Evolutionary conservation across 108 stramenopile genomes (phyloP), one percentile per base, ranked within the genome.

Genomic region (Phaeodactylum tricornutum): DNA sequence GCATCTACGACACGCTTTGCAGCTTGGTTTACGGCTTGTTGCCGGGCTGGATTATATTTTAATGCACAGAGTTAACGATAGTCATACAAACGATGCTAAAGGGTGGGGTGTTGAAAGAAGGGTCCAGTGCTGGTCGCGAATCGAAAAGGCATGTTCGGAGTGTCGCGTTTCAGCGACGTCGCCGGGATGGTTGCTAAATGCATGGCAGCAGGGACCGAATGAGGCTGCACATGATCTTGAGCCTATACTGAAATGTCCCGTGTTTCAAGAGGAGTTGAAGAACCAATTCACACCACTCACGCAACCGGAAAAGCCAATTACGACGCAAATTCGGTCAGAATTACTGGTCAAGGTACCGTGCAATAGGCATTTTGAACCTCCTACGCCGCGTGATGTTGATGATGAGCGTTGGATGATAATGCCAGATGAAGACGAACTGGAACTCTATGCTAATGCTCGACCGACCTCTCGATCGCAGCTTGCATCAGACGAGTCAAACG

Each of bases 391-490:
- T 28, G 63, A 77, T 32, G 59, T 75, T 23, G 76, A 81, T 43
- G 57, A 53, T 51, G 81, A 83, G 29, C 46, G 36, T 38, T 83
- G 81, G 81, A 59, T 83, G 69, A 72, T 62, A 7, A 47, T 75
- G 6, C 35, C 36, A 25, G 66, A 12, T 54, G 60, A 26, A 20
- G 14, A 5, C 1, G 11, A 35, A 52, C 50, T 68, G 50, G 57
- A 43, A 68, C 25, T 52, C 62, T 23, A 43, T 59, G 39, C 47
- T 59, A 40, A 20, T 4, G 16, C 21, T 15, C 4, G 4, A 4
- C 20, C 20, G 8, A 6, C 5, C 6, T 20, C 39, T 11, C 5
- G 21, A 41, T 14, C 5, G 4, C 16, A 41, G 14, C 33, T 8
- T 34, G 33, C 33, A 34, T 34, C 33, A 11, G 21, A 41, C 8